Percentiles rank a stretch among this genome's conserved stretches.
Conservation (phyloP, 768 basidiomycete genomes). For the Tylopilus balloui region DNA sequence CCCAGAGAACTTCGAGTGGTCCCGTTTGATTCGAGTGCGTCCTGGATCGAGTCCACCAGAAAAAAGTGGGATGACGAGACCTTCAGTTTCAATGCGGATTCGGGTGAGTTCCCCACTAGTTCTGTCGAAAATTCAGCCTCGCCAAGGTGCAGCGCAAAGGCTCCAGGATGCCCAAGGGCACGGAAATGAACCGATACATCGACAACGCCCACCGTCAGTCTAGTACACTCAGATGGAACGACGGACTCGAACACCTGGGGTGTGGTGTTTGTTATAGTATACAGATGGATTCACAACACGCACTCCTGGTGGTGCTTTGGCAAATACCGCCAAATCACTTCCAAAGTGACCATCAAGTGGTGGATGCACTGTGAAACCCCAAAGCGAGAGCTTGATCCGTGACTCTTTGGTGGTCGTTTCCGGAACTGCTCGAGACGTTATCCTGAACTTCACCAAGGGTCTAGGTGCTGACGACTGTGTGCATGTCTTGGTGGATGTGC, state of each 20-base stretch:
- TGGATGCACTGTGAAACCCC: conserved; percentile 58
- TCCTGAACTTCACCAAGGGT: conserved; percentile 57
- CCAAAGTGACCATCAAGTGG: conserved; percentile 62
- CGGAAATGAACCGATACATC: conserved; percentile 65
- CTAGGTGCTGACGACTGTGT: conserved; percentile 43
- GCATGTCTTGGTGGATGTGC: neutral
- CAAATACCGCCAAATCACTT: conserved; percentile 56
- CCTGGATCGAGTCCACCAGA: conserved; percentile 49
- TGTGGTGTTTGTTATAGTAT: neutral
- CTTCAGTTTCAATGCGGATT: conserved; percentile 47
- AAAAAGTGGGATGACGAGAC: conserved; percentile 49
- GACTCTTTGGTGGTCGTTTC: conserved; percentile 76
- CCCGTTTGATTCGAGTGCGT: conserved; percentile 21
- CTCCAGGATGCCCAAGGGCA: conserved; percentile 57
- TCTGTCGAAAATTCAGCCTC: conserved; percentile 69
- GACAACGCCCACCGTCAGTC: conserved; percentile 55
- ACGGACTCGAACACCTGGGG: conserved; percentile 85
- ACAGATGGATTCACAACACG: conserved; percentile 27
- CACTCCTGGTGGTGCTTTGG: conserved; percentile 86
- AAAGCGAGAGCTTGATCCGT: conserved; percentile 56
- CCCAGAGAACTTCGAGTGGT: conserved; percentile 16
- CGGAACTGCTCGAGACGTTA: conserved; percentile 58
- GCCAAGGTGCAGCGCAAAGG: conserved; percentile 61
- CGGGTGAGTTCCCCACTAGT: conserved; percentile 60
- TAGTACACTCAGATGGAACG: conserved; percentile 83